These are phyloP conservation scores for Boletales sp. DNA, from an alignment of 768 basidiomycete genomes.

Conservation along the genomic window DNA sequence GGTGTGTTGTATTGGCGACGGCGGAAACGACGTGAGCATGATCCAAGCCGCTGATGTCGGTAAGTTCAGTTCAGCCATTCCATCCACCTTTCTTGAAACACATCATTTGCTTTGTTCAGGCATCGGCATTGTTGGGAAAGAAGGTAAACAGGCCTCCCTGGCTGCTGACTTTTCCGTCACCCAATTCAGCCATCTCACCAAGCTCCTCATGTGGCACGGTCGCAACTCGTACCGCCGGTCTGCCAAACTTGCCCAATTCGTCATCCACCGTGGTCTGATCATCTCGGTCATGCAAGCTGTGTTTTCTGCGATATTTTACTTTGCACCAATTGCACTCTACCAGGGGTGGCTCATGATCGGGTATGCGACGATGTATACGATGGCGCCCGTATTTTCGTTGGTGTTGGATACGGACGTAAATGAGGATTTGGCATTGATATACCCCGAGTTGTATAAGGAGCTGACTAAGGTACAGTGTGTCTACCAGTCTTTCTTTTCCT, in stretches of 20 bases:
- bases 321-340: conserved; percentile 94
- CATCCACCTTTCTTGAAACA: background rate
- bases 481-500: too few relatives aligned
- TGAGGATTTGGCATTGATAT: conserved; percentile 90
- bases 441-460: conserved; percentile 98
- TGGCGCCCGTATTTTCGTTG: conserved; percentile 97
- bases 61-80: conserved; percentile 38
- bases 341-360: conserved; percentile 98
- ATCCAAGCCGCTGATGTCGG: conserved; percentile 99
- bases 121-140: conserved; percentile 97
- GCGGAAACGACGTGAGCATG: conserved; percentile 99
- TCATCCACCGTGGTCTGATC: conserved; percentile 95
- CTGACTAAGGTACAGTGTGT: conserved; percentile 73
- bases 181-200: conserved; percentile 94
- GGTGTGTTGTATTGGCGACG: conserved; percentile 98
- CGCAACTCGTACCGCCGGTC: conserved; percentile 98
- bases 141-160: conserved; percentile 98
- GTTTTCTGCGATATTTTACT: conserved; percentile 89
- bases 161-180: conserved; percentile 98
- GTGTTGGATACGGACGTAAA: conserved; percentile 95
- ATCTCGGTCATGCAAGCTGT: conserved; percentile 98
- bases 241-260: conserved; percentile 96
- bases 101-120: conserved; percentile 40
- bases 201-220: conserved; percentile 97
- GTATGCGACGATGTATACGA: conserved; percentile 94